These are phyloP conservation scores for Nannizziopsis barbatae DNA, from an alignment of 2,329 filamentous ascomycete genomes.

Conservation along the genomic window DNA sequence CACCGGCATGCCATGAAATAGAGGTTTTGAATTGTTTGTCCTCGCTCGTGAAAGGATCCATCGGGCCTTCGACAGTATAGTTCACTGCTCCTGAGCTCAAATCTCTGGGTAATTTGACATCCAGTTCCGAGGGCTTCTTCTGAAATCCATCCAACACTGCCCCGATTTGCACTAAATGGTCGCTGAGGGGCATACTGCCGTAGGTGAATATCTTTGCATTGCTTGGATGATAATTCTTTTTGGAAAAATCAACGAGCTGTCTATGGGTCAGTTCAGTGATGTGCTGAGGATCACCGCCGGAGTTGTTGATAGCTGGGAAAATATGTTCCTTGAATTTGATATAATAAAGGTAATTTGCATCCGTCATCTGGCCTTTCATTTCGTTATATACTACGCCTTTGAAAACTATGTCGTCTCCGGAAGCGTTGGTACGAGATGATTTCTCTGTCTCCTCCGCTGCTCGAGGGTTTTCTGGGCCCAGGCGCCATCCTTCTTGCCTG, in stretches of 20 bases:
- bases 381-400: conserved; percentile 99
- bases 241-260: conserved; percentile 78
- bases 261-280: conserved; percentile 93
- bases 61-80: conserved; percentile 64
- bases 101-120: conserved; percentile 65
- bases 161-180: conserved; percentile 71
- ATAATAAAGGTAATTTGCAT: conserved; percentile 91
- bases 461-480: conserved; percentile 79
- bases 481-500: conserved; percentile 89
- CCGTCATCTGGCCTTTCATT: conserved; percentile 99
- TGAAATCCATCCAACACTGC: conserved; percentile 63
- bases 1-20: conserved; percentile 80
- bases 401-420: conserved; percentile 52
- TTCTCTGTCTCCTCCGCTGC: conserved; percentile 41
- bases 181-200: conserved; percentile 74
- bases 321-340: conserved; percentile 91
- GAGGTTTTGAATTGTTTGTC: conserved; percentile 91
- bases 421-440: conserved; percentile 20
- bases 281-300: conserved; percentile 87
- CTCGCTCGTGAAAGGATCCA: conserved; percentile 74
- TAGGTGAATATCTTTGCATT: conserved; percentile 96
- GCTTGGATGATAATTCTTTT: conserved; percentile 90
- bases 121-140: conserved; percentile 55
- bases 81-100: conserved; percentile 55
- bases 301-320: conserved; percentile 90